Percentiles rank a stretch among this genome's conserved stretches.
Evolutionary conservation across 2,329 filamentous ascomycete genomes (phyloP).

Genomic region (Neofusicoccum laricinum): DNA sequence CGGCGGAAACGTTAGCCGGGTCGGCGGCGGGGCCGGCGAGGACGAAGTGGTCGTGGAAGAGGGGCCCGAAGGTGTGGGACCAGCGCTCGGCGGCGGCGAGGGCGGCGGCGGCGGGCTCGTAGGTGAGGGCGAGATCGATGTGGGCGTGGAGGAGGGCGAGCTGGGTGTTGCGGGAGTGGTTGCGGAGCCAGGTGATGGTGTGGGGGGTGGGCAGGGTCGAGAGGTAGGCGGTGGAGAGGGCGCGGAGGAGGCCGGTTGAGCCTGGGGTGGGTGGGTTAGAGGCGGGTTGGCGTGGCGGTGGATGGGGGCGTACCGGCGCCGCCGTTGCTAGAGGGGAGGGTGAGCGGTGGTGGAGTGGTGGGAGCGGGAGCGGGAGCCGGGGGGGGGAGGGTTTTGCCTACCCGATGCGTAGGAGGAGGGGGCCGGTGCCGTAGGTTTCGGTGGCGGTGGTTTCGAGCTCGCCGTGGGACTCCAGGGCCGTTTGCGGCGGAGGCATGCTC

Average conservation of each 20-base stretch:
- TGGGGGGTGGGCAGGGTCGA: background rate
- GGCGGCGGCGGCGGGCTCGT: background rate
- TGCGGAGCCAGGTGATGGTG: background rate
- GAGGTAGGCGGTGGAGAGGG: background rate
- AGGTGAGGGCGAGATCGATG: background rate
- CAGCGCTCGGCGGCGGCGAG: background rate
- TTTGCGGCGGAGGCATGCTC: too few species aligned
- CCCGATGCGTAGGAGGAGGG: too few species aligned
- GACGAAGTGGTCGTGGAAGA: constrained; percentile 3
- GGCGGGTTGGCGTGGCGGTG: too few species aligned
- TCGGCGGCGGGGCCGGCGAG: background rate
- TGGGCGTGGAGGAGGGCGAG: background rate
- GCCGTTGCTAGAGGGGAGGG: background rate
- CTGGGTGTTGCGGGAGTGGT: background rate
- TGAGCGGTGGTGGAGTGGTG: too few species aligned
- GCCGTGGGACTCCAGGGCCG: too few species aligned
- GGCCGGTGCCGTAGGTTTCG: too few species aligned
- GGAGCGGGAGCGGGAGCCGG: too few species aligned
- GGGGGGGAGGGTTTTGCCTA: too few species aligned
- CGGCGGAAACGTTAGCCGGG: background rate
- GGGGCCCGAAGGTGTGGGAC: background rate
- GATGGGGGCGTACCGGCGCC: background rate
- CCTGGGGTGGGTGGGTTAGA: background rate
- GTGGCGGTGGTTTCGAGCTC: too few species aligned
- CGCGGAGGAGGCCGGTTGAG: background rate